Conservation (phyloP, 352 stramenopile genomes). For the Globisporangium viniferum region DNA sequence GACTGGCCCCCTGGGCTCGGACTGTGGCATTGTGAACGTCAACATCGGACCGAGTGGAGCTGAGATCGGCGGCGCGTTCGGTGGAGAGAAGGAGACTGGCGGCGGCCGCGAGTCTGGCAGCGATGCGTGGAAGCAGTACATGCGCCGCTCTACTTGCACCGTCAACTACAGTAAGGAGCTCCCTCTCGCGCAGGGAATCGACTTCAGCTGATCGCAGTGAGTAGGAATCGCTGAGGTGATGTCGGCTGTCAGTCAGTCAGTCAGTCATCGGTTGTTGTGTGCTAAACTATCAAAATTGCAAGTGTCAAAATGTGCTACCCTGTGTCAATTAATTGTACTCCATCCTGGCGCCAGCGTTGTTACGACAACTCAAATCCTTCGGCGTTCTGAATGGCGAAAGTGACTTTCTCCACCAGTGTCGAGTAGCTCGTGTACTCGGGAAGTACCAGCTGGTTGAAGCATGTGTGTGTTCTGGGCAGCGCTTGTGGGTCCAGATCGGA, state of each 20-base stretch:
- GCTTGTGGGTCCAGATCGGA: constrained; percentile 68
- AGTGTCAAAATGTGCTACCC: neutral
- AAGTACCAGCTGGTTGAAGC: constrained; percentile 89
- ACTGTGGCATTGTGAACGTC: constrained; percentile 93
- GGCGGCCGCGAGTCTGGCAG: constrained; percentile 89
- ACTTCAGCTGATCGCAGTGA: constrained; percentile 60
- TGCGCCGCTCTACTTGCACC: constrained; percentile 92
- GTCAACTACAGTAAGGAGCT: constrained; percentile 93
- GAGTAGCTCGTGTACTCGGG: constrained; percentile 73
- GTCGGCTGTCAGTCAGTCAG: neutral
- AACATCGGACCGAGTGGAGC: constrained; percentile 91
- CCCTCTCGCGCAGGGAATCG: constrained; percentile 90
- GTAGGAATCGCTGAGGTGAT: neutral
- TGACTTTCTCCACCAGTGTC: constrained; percentile 66
- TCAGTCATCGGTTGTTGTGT: neutral
- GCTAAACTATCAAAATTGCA: constrained; percentile 3
- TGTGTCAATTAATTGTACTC: neutral
- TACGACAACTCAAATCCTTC: constrained; percentile 82
- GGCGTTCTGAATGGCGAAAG: constrained; percentile 74
- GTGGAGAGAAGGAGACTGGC: constrained; percentile 91
- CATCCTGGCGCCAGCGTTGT: neutral
- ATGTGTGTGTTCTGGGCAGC: constrained; percentile 77
- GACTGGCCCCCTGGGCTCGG: constrained; percentile 85
- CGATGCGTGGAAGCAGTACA: constrained; percentile 94
- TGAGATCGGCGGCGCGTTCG: constrained; percentile 92